Evolutionary conservation across 2,329 filamentous ascomycete genomes (phyloP).

Genomic region (Penicillium sp.): DNA sequence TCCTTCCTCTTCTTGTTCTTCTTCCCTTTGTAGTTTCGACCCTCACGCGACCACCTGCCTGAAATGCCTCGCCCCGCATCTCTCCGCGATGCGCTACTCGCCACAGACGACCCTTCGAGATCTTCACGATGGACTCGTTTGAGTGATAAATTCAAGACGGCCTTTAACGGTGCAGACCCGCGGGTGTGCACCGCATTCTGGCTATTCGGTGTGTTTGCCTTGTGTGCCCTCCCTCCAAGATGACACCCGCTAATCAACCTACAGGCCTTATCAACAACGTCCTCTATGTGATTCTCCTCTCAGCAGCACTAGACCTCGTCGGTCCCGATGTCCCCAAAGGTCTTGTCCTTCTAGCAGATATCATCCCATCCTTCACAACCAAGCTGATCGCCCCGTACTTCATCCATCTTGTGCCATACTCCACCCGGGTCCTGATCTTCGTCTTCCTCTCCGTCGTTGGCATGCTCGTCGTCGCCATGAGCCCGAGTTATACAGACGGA

Average conservation of each 20-base stretch:
- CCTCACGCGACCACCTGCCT: slow-evolving; percentile 13
- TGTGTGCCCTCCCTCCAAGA: slow-evolving; percentile 4
- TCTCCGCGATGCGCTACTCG: slow-evolving; percentile 31
- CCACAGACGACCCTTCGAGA: slow-evolving; percentile 49
- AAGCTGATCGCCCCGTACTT: slow-evolving; percentile 93
- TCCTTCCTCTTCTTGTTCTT: not conserved
- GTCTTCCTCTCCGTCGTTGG: slow-evolving; percentile 76
- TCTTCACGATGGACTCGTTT: slow-evolving; percentile 75
- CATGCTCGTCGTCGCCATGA: slow-evolving; percentile 87
- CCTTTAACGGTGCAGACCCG: slow-evolving; percentile 70
- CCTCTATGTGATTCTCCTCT: slow-evolving; percentile 95
- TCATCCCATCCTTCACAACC: slow-evolving; percentile 83
- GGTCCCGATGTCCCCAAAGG: slow-evolving; percentile 85
- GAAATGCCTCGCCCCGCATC: slow-evolving; percentile 30
- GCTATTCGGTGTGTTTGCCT: slow-evolving; percentile 74
- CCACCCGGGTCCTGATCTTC: slow-evolving; percentile 73
- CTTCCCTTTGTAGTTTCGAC: not conserved
- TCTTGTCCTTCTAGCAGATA: slow-evolving; percentile 89
- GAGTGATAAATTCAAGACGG: slow-evolving; percentile 63
- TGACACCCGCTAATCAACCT: slow-evolving; percentile 4
- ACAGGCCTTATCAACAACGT: slow-evolving; percentile 93
- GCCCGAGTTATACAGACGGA: slow-evolving; percentile 62
- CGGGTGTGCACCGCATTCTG: slow-evolving; percentile 83
- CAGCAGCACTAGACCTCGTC: slow-evolving; percentile 92
- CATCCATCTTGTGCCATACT: slow-evolving; percentile 85